Base-by-base conservation (phyloP, 805 yeast species). In the Candida ascalaphidarum region DNA sequence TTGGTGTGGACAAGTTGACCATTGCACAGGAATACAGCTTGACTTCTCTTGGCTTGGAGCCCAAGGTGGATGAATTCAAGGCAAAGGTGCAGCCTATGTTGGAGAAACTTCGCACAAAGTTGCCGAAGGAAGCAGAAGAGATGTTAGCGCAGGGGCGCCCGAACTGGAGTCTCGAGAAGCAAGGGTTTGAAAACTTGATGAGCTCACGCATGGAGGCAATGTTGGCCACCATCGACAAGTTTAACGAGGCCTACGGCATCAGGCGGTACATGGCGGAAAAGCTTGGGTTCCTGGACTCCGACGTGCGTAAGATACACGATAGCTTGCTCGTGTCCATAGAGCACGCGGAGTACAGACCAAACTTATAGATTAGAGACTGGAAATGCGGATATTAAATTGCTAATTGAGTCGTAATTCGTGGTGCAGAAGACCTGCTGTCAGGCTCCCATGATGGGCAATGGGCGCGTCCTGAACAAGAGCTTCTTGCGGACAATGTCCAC, bases 1-100 rank as follows among this genome's bases (percentile, higher is more conserved):
- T 71, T 4, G 88, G 82, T 0, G 82, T 83, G 3, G 84, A 79
- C 34, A 61, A 65, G 9, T 71, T 72, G 37, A 71, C 74, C 1
- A 63, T 83, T 21, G 74, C 84, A 1, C 68, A 75, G 37, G 95
- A 84, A 44, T 85, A 82, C 44, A 92, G 80, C 46, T 55, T 84
- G 42, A 81, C 94, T 1, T 62, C 78, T 0, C 47, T 68, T 25
- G 94, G 94, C 0, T 54, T 81, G 28, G 40, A 37, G 27, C 75
- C 80, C 2, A 73, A 70, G 27, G 60, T 63, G 32, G 57, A 55
- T 7, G 39, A 42, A 4, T 49, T 72, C 26, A 56, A 45, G 28
- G 46, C 48, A 11, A 50, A 55, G 28, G 71, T 60, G 32, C 23
- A 44, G 25, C 42, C 45, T 13, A 50, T 56, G 5, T 37, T 64